A percentile compares a stretch with the other conserved stretches of the same genome.
Conservation (phyloP, 345 rosid genomes). For the Aquilaria yunnanensis region DNA sequence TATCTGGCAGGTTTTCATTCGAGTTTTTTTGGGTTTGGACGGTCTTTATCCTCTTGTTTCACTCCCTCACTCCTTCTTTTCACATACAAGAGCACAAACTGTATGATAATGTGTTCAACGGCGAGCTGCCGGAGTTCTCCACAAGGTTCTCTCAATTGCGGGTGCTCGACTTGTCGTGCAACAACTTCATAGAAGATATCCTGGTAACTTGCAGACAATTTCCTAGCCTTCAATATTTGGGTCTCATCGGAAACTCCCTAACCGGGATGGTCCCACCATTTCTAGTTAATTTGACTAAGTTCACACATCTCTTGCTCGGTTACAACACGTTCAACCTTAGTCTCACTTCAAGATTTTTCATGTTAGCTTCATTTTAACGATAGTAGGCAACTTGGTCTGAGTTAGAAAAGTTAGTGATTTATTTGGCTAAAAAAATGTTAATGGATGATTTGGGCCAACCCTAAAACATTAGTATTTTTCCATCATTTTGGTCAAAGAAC, state of each 20-base stretch:
- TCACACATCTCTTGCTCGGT: slow-evolving; percentile 36
- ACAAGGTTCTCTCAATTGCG: slow-evolving; percentile 22
- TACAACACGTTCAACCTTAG: slow-evolving; percentile 28
- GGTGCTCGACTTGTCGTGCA: slow-evolving; percentile 39
- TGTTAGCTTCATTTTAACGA: no score
- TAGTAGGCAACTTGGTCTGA: no score
- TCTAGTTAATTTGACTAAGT: slow-evolving; percentile 39
- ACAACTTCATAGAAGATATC: slow-evolving; percentile 43
- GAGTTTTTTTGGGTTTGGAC: slow-evolving; percentile 57
- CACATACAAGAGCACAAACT: slow-evolving; percentile 17
- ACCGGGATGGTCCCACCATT: slow-evolving; percentile 44
- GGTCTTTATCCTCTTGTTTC: slow-evolving; percentile 36
- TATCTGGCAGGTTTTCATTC: slow-evolving; percentile 48
- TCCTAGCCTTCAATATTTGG: slow-evolving; percentile 25
- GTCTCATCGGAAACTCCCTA: slow-evolving; percentile 27
- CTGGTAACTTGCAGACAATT: slow-evolving; percentile 50
- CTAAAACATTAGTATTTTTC: no score
- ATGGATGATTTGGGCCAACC: no score
- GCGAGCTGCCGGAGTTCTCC: slow-evolving; percentile 49
- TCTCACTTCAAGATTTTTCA: no score
- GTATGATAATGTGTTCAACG: slow-evolving; percentile 32
- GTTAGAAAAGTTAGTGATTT: no score
- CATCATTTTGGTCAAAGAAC: no score
- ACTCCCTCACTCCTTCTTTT: slow-evolving; percentile 41
- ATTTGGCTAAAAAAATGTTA: no score